Evolutionary conservation across 495 filamentous ascomycete species (phyloP).

Genomic region (Rhizodiscina lignyota): DNA sequence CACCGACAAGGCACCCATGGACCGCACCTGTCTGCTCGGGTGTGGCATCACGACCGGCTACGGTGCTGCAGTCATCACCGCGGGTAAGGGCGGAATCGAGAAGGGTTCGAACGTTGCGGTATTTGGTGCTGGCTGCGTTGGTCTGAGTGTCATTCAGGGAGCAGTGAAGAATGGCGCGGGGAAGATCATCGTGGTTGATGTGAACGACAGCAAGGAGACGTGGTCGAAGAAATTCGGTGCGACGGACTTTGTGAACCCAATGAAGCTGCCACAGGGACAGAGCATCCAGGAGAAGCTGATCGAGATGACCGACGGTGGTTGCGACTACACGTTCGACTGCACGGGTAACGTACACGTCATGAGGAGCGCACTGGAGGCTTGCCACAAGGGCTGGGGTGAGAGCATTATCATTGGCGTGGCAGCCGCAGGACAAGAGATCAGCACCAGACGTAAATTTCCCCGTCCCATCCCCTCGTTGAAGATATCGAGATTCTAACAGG

Average conservation of each 20-base stretch:
- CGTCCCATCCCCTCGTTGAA: too few species aligned
- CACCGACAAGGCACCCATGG: slow-evolving; percentile 80
- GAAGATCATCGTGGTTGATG: slow-evolving; percentile 89
- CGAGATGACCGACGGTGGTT: slow-evolving; percentile 97
- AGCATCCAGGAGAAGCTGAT: slow-evolving; percentile 79
- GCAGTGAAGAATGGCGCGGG: slow-evolving; percentile 73
- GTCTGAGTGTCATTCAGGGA: slow-evolving; percentile 86
- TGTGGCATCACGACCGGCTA: slow-evolving; percentile 99
- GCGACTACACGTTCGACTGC: slow-evolving; percentile 98
- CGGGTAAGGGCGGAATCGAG: slow-evolving; percentile 50
- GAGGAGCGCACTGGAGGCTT: slow-evolving; percentile 89
- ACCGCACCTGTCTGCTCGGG: slow-evolving; percentile 86
- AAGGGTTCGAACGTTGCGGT: slow-evolving; percentile 80
- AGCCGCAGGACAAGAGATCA: slow-evolving; percentile 93
- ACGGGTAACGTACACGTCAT: slow-evolving; percentile 94
- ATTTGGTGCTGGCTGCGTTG: slow-evolving; percentile 93
- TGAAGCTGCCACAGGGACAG: slow-evolving; percentile 50
- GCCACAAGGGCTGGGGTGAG: slow-evolving; percentile 98
- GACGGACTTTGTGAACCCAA: slow-evolving; percentile 92
- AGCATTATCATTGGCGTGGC: slow-evolving; percentile 96
- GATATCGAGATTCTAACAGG: too few species aligned
- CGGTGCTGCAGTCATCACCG: slow-evolving; percentile 85
- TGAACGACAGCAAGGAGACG: slow-evolving; percentile 81
- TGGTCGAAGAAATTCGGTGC: slow-evolving; percentile 92
- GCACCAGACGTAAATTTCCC: slow-evolving; percentile 68